Percentiles rank a stretch among this genome's conserved stretches.
phyloP scores from a whole-genome alignment of 495 filamentous ascomycete species.

The Friedmanniomyces endolithicus region DNA sequence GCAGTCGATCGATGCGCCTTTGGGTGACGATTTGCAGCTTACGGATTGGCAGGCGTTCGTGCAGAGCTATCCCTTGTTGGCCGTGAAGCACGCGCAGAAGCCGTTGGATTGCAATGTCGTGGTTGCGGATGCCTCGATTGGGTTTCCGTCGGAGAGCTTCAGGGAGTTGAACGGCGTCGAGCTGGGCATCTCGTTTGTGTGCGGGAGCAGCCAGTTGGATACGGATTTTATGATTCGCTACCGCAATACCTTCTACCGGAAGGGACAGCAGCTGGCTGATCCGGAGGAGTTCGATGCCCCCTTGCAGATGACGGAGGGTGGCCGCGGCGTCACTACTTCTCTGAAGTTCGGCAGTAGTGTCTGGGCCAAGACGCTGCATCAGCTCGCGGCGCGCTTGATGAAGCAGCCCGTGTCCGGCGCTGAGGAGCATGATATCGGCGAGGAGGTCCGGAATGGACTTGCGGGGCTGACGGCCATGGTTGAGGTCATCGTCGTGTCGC shows the following conservation, averaged over 20 bases:
- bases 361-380: slow-evolving; percentile 24
- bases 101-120: slow-evolving; percentile 23
- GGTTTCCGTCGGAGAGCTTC: slow-evolving; percentile 20
- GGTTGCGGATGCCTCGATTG: slow-evolving; percentile 26
- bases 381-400: slow-evolving; percentile 14
- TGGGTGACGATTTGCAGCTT: slow-evolving; percentile 14
- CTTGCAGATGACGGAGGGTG: slow-evolving; percentile 10
- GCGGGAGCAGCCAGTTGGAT: slow-evolving; percentile 11
- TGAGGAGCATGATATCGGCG: neutral
- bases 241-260: slow-evolving; percentile 25
- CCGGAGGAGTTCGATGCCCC: slow-evolving; percentile 5
- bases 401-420: slow-evolving; percentile 1
- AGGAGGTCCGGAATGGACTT: slow-evolving; percentile 4
- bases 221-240: slow-evolving; percentile 10
- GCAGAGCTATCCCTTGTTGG: slow-evolving; percentile 24
- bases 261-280: slow-evolving; percentile 12
- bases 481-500: slow-evolving; percentile 11
- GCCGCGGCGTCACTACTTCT: slow-evolving; percentile 4
- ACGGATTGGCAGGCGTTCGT: slow-evolving; percentile 17
- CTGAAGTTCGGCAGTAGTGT: slow-evolving; percentile 27
- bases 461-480: slow-evolving; percentile 5
- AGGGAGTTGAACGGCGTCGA: slow-evolving; percentile 11
- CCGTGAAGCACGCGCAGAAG: slow-evolving; percentile 13
- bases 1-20: slow-evolving; percentile 9
- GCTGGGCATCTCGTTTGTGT: slow-evolving; percentile 22